phyloP scores from a whole-genome alignment of 1,139 yeast species.

The Blastobotrys apis region DNA sequence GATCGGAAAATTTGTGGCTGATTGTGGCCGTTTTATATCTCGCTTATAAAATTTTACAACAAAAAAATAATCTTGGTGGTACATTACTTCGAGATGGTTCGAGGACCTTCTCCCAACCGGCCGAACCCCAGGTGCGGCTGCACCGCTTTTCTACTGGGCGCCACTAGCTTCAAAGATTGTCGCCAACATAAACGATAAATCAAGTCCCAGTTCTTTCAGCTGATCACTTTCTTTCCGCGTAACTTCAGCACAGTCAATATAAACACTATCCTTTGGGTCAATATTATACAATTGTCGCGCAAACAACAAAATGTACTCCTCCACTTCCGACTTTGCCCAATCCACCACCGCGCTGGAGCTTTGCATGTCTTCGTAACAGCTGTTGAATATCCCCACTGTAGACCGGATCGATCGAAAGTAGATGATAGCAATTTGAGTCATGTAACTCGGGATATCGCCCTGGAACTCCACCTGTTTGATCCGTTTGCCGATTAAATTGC shows the following conservation, averaged over 20 bases:
- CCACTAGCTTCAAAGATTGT: slow-evolving; percentile 7
- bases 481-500: slow-evolving; percentile 43
- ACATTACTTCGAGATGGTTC: slow-evolving; percentile 3
- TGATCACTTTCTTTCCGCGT: slow-evolving; percentile 58
- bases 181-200: slow-evolving; percentile 51
- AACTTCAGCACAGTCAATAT: slow-evolving; percentile 50
- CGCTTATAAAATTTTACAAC: background rate
- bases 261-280: slow-evolving; percentile 44
- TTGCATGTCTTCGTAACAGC: slow-evolving; percentile 41
- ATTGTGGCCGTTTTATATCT: background rate
- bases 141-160: background rate
- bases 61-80: background rate
- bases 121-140: too few species aligned
- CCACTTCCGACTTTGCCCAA: slow-evolving; percentile 71
- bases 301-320: slow-evolving; percentile 54
- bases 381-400: slow-evolving; percentile 45
- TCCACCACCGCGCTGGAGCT: slow-evolving; percentile 45
- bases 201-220: slow-evolving; percentile 64
- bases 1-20: background rate
- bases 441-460: slow-evolving; percentile 53
- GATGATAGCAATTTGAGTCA: slow-evolving; percentile 57
- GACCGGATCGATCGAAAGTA: slow-evolving; percentile 51
- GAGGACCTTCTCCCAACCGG: background rate
- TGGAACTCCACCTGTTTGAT: slow-evolving; percentile 48
- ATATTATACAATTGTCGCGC: slow-evolving; percentile 68